phyloP scores from a whole-genome alignment of 257 asterid genomes.

The Solanum bulbocastanum region DNA sequence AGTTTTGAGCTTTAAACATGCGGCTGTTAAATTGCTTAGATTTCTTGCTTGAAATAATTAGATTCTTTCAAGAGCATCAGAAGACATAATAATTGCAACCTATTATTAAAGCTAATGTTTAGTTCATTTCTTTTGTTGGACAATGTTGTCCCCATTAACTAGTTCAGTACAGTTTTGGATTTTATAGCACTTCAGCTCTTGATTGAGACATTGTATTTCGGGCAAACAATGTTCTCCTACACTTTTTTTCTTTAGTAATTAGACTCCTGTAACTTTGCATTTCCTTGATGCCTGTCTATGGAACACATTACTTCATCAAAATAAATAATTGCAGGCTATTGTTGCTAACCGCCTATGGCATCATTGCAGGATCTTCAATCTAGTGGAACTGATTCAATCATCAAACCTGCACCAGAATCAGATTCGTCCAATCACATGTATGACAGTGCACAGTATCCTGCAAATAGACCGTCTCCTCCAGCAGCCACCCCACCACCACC shows the following conservation, averaged over 20 bases:
- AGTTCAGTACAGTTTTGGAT: neutral
- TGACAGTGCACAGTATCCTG: constrained; percentile 26
- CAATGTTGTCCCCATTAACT: neutral
- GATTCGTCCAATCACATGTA: constrained; percentile 1
- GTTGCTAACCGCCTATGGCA: neutral
- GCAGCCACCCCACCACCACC: constrained; percentile 27
- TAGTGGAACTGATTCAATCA: constrained; percentile 20
- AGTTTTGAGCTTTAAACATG: neutral
- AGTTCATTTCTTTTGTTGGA: neutral
- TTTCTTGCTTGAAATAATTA: neutral
- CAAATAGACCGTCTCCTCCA: constrained; percentile 21
- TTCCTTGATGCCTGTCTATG: neutral
- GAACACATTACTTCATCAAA: neutral
- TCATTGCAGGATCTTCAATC: constrained; percentile 47
- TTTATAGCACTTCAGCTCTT: no score
- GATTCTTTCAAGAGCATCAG: neutral
- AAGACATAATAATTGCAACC: neutral
- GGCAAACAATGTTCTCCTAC: neutral
- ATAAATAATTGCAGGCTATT: neutral
- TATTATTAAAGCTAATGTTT: neutral
- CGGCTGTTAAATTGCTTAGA: neutral
- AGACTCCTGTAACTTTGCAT: neutral
- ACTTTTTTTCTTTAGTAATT: neutral
- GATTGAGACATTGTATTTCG: neutral
- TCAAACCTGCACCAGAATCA: constrained; percentile 18